These are phyloP conservation scores for Termitomyces sp. DNA, from an alignment of 768 basidiomycete genomes.

Conservation along the genomic window DNA sequence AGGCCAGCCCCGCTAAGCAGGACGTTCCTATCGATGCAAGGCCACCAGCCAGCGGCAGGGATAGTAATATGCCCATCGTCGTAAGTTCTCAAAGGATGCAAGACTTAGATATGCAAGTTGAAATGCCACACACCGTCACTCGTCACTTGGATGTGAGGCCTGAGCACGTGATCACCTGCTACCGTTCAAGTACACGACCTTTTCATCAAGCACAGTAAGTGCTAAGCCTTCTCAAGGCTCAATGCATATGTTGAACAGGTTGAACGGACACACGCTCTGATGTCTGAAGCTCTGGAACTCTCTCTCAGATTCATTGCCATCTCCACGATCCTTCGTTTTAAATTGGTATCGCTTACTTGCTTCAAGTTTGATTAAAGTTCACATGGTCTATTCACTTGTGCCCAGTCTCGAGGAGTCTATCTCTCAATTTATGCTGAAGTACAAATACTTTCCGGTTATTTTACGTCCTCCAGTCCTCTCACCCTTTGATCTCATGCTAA, in stretches of 20 bases:
- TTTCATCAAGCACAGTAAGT: conserved; percentile 1
- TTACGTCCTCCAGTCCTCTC: neutral
- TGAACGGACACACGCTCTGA: neutral
- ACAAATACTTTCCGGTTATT: neutral
- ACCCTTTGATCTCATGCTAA: neutral
- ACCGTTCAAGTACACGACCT: neutral
- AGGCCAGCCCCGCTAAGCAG: conserved; percentile 78
- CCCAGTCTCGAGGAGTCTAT: neutral
- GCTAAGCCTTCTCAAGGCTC: neutral
- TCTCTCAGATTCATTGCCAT: no score
- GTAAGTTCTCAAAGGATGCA: neutral
- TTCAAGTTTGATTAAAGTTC: no score
- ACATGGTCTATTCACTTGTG: neutral
- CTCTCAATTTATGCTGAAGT: neutral
- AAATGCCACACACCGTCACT: no score
- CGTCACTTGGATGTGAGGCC: no score
- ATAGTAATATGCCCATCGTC: conserved; percentile 71
- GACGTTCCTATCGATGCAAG: conserved; percentile 75
- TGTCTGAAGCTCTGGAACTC: neutral
- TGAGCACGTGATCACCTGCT: no score
- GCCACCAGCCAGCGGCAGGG: conserved; percentile 66
- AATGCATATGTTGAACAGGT: neutral
- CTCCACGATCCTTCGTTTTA: neutral
- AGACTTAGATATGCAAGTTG: no score
- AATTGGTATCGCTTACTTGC: no score